Conservation (phyloP, 495 filamentous ascomycete genomes). For the Recurvomyces mirabilis region DNA sequence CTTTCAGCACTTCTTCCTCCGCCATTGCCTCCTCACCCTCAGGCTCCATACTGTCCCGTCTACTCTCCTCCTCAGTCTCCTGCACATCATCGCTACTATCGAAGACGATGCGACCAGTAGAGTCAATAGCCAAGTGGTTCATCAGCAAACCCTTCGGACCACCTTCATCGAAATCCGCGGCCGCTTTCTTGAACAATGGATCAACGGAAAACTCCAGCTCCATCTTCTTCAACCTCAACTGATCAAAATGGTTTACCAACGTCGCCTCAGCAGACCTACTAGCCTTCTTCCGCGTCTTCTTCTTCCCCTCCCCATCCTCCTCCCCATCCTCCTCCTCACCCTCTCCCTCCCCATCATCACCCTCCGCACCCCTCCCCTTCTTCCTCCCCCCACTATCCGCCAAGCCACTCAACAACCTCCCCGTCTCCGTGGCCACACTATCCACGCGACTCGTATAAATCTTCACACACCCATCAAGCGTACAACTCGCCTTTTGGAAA, state of each 20-base stretch:
- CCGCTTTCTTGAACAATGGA: conserved; percentile 95
- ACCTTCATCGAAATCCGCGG: conserved; percentile 95
- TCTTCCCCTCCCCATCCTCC: conserved; percentile 59
- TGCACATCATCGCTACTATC: conserved; percentile 89
- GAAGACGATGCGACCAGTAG: conserved; percentile 85
- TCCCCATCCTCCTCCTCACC: conserved; percentile 69
- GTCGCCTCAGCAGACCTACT: conserved; percentile 77
- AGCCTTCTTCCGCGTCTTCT: conserved; percentile 66
- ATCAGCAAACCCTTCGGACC: conserved; percentile 91
- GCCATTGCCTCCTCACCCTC: conserved; percentile 30
- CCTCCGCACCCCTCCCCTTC: conserved; percentile 47
- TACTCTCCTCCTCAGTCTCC: conserved; percentile 40
- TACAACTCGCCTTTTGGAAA: conserved; percentile 97
- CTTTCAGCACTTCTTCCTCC: conserved; percentile 41
- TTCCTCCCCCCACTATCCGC: conserved; percentile 79
- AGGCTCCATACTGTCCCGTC: conserved; percentile 21
- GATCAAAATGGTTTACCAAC: conserved; percentile 73
- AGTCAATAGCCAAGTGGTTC: conserved; percentile 90
- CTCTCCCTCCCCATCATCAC: conserved; percentile 49
- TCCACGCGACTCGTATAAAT: conserved; percentile 98
- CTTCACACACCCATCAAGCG: conserved; percentile 95
- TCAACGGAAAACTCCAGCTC: conserved; percentile 96
- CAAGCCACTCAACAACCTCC: conserved; percentile 85
- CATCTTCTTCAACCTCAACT: conserved; percentile 89
- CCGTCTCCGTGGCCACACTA: conserved; percentile 94